A percentile compares a stretch with the other conserved stretches of the same genome.
Evolutionary conservation across 257 asterid genomes (phyloP).

Genomic region (Nicotiana otophora): DNA sequence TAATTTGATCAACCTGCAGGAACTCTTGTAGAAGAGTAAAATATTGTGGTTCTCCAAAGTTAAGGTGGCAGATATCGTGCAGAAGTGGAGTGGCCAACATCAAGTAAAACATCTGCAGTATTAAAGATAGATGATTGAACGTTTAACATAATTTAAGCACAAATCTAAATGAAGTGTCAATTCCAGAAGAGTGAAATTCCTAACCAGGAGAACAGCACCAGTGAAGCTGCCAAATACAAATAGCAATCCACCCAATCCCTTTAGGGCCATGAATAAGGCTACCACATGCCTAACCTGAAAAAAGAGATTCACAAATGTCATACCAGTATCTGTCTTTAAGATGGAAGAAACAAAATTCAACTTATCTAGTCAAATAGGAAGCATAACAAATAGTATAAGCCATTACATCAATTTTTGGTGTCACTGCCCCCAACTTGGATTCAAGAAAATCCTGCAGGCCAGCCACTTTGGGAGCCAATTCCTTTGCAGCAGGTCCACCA

Average conservation of each 20-base stretch:
- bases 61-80: conserved; percentile 56
- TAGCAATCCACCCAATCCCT: conserved; percentile 83
- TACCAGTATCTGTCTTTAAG: background rate
- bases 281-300: conserved; percentile 62
- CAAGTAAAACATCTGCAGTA: conserved; percentile 65
- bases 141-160: background rate
- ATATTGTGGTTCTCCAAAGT: conserved; percentile 41
- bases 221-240: conserved; percentile 72
- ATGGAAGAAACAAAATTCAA: background rate
- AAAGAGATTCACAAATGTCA: conserved; percentile 7
- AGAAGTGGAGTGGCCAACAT: conserved; percentile 54
- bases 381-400: background rate
- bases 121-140: background rate
- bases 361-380: background rate
- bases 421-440: conserved; percentile 43
- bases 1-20: conserved; percentile 50
- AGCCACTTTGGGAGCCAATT: conserved; percentile 67
- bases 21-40: conserved; percentile 43
- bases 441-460: conserved; percentile 38
- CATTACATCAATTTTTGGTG: conserved; percentile 52
- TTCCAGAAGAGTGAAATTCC: conserved; percentile 15
- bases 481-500: conserved; percentile 86
- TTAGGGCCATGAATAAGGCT: conserved; percentile 52
- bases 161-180: background rate
- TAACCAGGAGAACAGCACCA: conserved; percentile 82